A percentile compares a stretch with the other conserved stretches of the same genome.
phyloP scores from a whole-genome alignment of 2,329 filamentous ascomycete species.

The Colletotrichum sidae region DNA sequence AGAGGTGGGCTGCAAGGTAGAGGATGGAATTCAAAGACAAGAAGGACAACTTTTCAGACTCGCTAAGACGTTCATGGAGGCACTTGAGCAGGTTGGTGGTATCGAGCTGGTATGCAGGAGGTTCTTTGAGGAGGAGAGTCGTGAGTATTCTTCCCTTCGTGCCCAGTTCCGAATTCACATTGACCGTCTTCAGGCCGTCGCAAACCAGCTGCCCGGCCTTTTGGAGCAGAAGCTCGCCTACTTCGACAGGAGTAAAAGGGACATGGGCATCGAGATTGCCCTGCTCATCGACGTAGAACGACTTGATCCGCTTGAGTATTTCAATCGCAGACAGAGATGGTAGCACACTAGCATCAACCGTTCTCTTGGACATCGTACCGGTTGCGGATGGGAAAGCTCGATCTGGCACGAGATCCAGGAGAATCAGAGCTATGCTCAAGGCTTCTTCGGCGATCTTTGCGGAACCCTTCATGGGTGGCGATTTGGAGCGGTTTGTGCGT shows the following conservation, averaged over 20 bases:
- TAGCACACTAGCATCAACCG: slow-evolving; percentile 43
- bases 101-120: slow-evolving; percentile 56
- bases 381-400: slow-evolving; percentile 64
- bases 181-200: slow-evolving; percentile 55
- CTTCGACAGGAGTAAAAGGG: slow-evolving; percentile 67
- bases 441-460: slow-evolving; percentile 47
- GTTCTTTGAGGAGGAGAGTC: slow-evolving; percentile 65
- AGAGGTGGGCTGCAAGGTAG: slow-evolving; percentile 68
- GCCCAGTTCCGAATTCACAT: slow-evolving; percentile 61
- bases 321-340: slow-evolving; percentile 58
- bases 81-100: slow-evolving; percentile 61
- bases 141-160: slow-evolving; percentile 71
- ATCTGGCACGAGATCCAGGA: slow-evolving; percentile 74
- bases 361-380: slow-evolving; percentile 36
- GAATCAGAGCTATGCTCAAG: slow-evolving; percentile 63
- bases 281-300: slow-evolving; percentile 78
- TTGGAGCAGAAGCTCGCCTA: slow-evolving; percentile 73
- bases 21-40: slow-evolving; percentile 68
- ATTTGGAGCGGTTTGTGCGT: slow-evolving; percentile 36
- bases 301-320: slow-evolving; percentile 69
- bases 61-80: slow-evolving; percentile 60
- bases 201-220: slow-evolving; percentile 67
- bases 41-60: slow-evolving; percentile 57
- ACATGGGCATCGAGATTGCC: slow-evolving; percentile 73
- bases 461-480: slow-evolving; percentile 43